A percentile compares a stretch with the other conserved stretches of the same genome.
phyloP scores from a whole-genome alignment of 805 yeast species.

The Candida quercuum region DNA sequence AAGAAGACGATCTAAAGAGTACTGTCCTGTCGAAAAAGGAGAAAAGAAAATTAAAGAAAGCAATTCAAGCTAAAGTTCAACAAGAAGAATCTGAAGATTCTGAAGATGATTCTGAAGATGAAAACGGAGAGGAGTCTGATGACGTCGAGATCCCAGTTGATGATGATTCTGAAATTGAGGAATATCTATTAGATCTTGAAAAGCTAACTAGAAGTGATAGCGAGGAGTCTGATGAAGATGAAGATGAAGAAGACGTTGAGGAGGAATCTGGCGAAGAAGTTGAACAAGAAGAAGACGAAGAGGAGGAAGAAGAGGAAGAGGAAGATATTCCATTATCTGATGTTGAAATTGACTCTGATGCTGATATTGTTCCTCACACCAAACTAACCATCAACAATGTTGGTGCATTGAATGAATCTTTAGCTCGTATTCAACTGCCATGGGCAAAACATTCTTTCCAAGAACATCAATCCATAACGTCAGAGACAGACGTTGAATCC shows the following conservation, averaged over 20 bases:
- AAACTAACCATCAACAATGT: constrained; percentile 83
- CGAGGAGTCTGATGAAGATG: constrained; percentile 30
- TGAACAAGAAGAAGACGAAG: constrained; percentile 43
- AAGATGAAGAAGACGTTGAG: constrained; percentile 29
- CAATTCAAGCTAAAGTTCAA: constrained; percentile 17
- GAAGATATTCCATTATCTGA: constrained; percentile 87
- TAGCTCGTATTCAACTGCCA: constrained; percentile 58
- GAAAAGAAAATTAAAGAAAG: constrained; percentile 52
- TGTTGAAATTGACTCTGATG: constrained; percentile 89
- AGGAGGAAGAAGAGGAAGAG: constrained; percentile 60
- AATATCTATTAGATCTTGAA: constrained; percentile 43
- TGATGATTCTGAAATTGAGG: constrained; percentile 41
- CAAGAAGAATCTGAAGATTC: constrained; percentile 20
- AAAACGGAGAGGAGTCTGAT: constrained; percentile 22
- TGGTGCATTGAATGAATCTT: constrained; percentile 71
- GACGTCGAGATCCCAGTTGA: constrained; percentile 40
- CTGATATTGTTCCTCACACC: constrained; percentile 89
- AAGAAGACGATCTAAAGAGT: constrained; percentile 39
- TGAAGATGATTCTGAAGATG: constrained; percentile 20
- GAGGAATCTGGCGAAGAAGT: constrained; percentile 36
- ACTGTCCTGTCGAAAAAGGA: constrained; percentile 57
- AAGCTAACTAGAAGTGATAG: constrained; percentile 50
- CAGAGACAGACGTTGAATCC: constrained; percentile 53
- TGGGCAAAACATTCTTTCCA: constrained; percentile 63
- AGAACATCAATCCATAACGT: constrained; percentile 75